Evolutionary conservation across 345 rosid species (phyloP).

Genomic region (Adansonia digitata): DNA sequence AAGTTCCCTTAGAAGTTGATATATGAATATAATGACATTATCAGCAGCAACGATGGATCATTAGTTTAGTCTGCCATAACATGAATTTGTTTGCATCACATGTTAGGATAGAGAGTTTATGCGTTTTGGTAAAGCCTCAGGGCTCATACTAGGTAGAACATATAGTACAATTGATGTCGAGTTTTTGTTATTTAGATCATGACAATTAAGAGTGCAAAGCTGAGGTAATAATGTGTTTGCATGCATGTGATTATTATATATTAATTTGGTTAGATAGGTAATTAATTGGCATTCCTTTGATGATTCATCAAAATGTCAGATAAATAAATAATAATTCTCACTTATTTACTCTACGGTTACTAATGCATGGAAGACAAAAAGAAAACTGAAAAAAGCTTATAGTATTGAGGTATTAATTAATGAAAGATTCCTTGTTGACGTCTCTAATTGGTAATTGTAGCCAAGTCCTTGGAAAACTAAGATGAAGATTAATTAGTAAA

Average conservation of each 20-base stretch:
- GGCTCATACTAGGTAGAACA: not conserved
- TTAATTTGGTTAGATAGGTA: not conserved
- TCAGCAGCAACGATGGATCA: not conserved
- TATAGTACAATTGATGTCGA: not conserved
- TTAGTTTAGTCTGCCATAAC: not conserved
- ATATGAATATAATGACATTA: not conserved
- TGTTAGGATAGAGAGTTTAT: no score
- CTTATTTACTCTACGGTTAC: not conserved
- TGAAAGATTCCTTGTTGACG: slow-evolving; percentile 27
- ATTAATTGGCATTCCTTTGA: not conserved
- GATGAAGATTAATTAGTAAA: slow-evolving; percentile 6
- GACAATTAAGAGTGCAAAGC: not conserved
- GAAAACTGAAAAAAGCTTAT: not conserved
- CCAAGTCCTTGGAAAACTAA: slow-evolving; percentile 20
- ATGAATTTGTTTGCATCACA: not conserved
- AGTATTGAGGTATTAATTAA: slow-evolving; percentile 26
- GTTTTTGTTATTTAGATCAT: not conserved
- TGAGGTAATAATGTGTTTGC: not conserved
- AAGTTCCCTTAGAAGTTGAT: not conserved
- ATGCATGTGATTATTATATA: no score
- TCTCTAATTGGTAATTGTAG: slow-evolving; percentile 8
- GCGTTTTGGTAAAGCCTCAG: no score
- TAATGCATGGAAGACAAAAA: not conserved
- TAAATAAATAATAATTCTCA: not conserved
- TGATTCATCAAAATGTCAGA: no score